phyloP scores from a whole-genome alignment of 805 yeast genomes.

The Candida khao-thaluensis region DNA sequence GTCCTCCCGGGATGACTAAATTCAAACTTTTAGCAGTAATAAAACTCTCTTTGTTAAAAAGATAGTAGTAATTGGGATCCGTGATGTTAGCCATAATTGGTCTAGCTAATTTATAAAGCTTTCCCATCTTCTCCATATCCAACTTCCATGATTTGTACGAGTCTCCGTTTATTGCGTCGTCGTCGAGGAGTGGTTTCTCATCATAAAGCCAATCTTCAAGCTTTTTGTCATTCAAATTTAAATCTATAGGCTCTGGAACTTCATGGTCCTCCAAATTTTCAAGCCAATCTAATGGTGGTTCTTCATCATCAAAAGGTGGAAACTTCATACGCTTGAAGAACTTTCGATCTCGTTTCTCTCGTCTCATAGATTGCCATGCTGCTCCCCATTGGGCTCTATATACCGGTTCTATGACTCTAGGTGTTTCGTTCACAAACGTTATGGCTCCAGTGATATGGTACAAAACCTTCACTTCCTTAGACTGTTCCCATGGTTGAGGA shows the following conservation, averaged over 20 bases:
- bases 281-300: conserved; percentile 83
- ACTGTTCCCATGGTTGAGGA: conserved; percentile 98
- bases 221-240: conserved; percentile 64
- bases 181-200: conserved; percentile 60
- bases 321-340: conserved; percentile 90
- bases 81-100: conserved; percentile 62
- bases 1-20: conserved; percentile 90
- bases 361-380: conserved; percentile 88
- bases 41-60: conserved; percentile 78
- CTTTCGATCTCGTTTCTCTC: conserved; percentile 86
- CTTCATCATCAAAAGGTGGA: conserved; percentile 98
- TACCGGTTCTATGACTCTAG: conserved; percentile 88
- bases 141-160: conserved; percentile 75
- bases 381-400: conserved; percentile 96
- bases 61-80: conserved; percentile 61
- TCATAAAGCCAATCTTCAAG: conserved; percentile 81
- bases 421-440: conserved; percentile 89
- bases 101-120: conserved; percentile 63
- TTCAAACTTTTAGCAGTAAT: conserved; percentile 90
- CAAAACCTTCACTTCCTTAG: conserved; percentile 79
- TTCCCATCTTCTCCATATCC: conserved; percentile 58
- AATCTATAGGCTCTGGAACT: conserved; percentile 65
- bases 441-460: conserved; percentile 94
- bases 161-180: conserved; percentile 63
- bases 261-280: conserved; percentile 75